Percentiles rank a stretch among this genome's conserved stretches.
Conservation (phyloP, 164 flowering plant species). For the Nelumbo lutea region DNA sequence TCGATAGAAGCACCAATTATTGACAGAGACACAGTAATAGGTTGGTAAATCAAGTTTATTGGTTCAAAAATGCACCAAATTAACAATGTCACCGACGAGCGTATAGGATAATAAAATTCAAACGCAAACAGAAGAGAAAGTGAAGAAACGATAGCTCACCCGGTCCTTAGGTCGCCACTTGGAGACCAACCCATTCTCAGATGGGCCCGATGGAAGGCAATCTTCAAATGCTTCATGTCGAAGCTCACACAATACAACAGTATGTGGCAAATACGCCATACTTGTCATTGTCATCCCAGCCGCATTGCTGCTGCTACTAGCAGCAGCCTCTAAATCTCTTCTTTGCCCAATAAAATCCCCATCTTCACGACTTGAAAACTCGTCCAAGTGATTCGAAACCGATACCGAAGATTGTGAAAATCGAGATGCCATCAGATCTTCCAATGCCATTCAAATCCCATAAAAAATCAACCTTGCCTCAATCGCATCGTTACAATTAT, state of each 20-base stretch:
- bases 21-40: too few relatives aligned
- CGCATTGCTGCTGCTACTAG: constrained; percentile 40
- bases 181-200: constrained; percentile 71
- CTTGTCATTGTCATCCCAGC: constrained; percentile 37
- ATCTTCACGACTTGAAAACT: constrained; percentile 37
- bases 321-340: constrained; percentile 50
- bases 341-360: constrained; percentile 23
- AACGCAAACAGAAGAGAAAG: neutral
- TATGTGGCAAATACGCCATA: constrained; percentile 81
- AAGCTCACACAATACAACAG: constrained; percentile 64
- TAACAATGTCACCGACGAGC: too few relatives aligned
- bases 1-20: too few relatives aligned
- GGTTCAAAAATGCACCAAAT: too few relatives aligned
- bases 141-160: constrained; percentile 35
- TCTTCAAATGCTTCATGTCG: constrained; percentile 78
- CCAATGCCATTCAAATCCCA: constrained; percentile 86
- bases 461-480: constrained; percentile 28
- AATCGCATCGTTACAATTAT: constrained; percentile 17
- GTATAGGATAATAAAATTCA: too few relatives aligned
- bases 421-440: constrained; percentile 84
- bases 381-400: constrained; percentile 55
- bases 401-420: constrained; percentile 56
- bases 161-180: constrained; percentile 91
- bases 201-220: constrained; percentile 53
- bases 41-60: too few relatives aligned